phyloP scores from a whole-genome alignment of 164 flowering plant genomes.

The Dillenia turbinata region DNA sequence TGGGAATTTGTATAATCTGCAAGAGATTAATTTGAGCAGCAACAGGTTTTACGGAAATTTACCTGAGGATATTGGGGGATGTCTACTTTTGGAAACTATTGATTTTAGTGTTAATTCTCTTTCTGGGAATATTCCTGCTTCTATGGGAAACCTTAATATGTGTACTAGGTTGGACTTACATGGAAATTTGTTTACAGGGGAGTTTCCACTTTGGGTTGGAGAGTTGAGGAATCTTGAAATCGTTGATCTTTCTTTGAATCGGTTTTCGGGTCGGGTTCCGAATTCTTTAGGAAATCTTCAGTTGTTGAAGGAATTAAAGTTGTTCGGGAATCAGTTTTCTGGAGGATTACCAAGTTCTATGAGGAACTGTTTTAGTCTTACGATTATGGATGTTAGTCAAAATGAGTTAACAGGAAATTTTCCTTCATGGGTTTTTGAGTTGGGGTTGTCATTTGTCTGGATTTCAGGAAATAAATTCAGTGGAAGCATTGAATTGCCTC shows the following conservation, averaged over 20 bases:
- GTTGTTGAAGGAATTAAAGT: slow-evolving; percentile 19
- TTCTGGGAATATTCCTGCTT: slow-evolving; percentile 59
- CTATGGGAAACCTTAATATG: slow-evolving; percentile 56
- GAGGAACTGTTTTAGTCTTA: slow-evolving; percentile 16
- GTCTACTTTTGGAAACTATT: slow-evolving; percentile 47
- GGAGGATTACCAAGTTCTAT: slow-evolving; percentile 26
- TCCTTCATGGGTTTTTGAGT: slow-evolving; percentile 25
- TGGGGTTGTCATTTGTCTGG: slow-evolving; percentile 13
- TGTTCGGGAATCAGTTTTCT: slow-evolving; percentile 16
- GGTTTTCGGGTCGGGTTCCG: slow-evolving; percentile 65
- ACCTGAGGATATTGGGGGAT: slow-evolving; percentile 73
- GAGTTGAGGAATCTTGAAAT: slow-evolving; percentile 57
- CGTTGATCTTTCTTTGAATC: slow-evolving; percentile 77
- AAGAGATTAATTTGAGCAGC: slow-evolving; percentile 42
- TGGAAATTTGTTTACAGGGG: slow-evolving; percentile 52
- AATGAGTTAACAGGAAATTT: slow-evolving; percentile 22
- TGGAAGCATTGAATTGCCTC: slow-evolving; percentile 27
- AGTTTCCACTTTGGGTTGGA: slow-evolving; percentile 75
- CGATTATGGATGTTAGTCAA: slow-evolving; percentile 18
- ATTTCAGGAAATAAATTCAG: slow-evolving; percentile 29
- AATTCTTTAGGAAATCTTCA: slow-evolving; percentile 42
- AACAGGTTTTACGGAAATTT: slow-evolving; percentile 59
- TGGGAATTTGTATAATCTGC: slow-evolving; percentile 41
- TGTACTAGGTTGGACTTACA: slow-evolving; percentile 53
- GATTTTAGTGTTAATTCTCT: slow-evolving; percentile 72